Percentiles rank a stretch among this genome's conserved stretches.
phyloP scores from a whole-genome alignment of 106 monocot species.

The Apostasia shenzhenica region DNA sequence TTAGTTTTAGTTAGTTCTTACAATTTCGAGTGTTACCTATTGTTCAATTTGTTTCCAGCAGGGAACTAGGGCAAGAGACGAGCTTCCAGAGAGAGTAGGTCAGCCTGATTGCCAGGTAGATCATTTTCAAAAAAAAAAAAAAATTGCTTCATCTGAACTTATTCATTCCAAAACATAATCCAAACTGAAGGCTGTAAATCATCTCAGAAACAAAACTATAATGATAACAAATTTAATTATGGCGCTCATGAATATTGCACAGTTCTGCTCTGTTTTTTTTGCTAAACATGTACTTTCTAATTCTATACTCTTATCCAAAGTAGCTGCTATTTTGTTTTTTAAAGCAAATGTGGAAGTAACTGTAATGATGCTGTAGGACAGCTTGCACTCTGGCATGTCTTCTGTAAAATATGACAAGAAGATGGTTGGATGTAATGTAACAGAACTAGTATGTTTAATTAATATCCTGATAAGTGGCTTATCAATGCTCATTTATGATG shows the following conservation, averaged over 20 bases:
- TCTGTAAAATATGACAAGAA: not conserved
- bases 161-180: no score
- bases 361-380: not conserved
- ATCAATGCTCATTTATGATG: not conserved
- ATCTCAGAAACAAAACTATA: no score
- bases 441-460: not conserved
- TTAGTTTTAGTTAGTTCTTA: no score
- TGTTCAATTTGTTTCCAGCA: constrained; percentile 17
- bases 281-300: no score
- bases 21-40: not conserved
- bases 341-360: no score
- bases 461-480: not conserved
- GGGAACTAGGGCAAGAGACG: constrained; percentile 33
- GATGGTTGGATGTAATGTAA: not conserved
- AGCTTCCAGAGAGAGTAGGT: constrained; percentile 68
- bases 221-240: no score
- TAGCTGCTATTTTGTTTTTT: no score
- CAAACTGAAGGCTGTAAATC: no score
- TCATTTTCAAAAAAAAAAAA: not conserved
- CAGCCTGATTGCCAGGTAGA: constrained; percentile 89
- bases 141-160: no score
- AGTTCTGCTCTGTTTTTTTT: no score
- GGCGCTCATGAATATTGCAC: no score
- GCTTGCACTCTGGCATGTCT: not conserved
- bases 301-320: no score